Base-by-base conservation (phyloP, 2,329 filamentous ascomycete genomes). In the Cladosporium halotolerans region DNA sequence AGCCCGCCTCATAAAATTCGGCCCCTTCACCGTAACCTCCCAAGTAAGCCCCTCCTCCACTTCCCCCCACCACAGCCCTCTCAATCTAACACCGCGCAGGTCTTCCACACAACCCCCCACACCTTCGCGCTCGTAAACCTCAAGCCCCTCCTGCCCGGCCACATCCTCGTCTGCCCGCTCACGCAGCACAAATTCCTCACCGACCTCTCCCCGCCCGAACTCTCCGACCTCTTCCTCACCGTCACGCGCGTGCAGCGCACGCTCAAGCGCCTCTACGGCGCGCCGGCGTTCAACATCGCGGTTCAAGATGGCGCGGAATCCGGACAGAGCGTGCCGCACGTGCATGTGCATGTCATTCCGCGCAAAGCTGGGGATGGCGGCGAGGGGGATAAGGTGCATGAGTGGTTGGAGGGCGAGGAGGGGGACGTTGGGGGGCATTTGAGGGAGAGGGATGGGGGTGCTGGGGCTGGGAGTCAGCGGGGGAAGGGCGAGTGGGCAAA, bases 51-150 rank as follows among this genome's bases (percentile, higher is more conserved):
- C 51, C 34, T 31, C 55, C 44, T 31, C 18, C 38, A 23, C 19
- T 44, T 42, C 42, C 45, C 42, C 40, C 39, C 40, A 45, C n/a
- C 18, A 39, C n/a, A 13, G 6, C 36, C 36, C 36, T 14, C 4
- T 5, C 10, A 14, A 13, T 7, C 16, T 18, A 18, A 18, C 16
- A 18, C 16, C 16, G 16, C 16, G 58, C 62, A 96, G 87, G 89
- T 96, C 74, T 97, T 97, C 76, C 82, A 95, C 71, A 77, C 78
- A 60, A 95, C 91, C 1, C 78, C 81, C 0, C 79, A 86, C 63
- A 88, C 85, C 62, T 96, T 90, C 74, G 90, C 89, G 51, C 79
- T 97, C 58, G 91, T 97, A 54, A 99, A 99, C 73, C 82, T 97
- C 68, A 96, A 96, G 73, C 93, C 93, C 19, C 81, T 99, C 36